phyloP scores from a whole-genome alignment of 768 basidiomycete genomes.

The Naematelia aurantialba region DNA sequence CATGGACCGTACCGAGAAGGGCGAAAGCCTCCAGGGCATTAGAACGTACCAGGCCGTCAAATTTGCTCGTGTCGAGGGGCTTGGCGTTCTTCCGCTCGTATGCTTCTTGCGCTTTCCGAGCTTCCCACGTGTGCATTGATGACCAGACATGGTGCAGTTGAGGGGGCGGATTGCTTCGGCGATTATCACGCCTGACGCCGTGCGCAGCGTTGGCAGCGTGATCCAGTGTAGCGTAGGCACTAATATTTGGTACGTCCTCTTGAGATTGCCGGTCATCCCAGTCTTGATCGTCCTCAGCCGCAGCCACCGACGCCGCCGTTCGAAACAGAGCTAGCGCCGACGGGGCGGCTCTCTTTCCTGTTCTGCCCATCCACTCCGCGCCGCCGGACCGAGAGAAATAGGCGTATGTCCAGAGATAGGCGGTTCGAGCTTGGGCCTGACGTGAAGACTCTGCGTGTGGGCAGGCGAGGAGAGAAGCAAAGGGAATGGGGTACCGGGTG shows the following conservation, averaged over 20 bases:
- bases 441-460: background rate
- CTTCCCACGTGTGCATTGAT: too few relatives aligned
- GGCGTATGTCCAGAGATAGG: background rate
- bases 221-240: too few relatives aligned
- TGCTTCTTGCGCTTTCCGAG: background rate
- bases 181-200: too few relatives aligned
- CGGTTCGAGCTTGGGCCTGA: background rate
- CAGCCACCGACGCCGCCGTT: background rate
- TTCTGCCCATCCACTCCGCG: background rate
- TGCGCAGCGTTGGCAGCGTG: too few relatives aligned
- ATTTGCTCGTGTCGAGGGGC: background rate
- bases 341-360: background rate
- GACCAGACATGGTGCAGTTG: too few relatives aligned
- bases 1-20: background rate
- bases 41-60: background rate
- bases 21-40: background rate
- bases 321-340: background rate
- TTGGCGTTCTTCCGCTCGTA: background rate
- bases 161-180: too few relatives aligned
- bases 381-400: background rate
- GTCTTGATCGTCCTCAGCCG: background rate
- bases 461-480: background rate
- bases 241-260: too few relatives aligned
- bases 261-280: background rate
- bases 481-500: background rate